Evolutionary conservation across 176 grass and related monocot genomes (phyloP).

Genomic region (Otatea glauca): DNA sequence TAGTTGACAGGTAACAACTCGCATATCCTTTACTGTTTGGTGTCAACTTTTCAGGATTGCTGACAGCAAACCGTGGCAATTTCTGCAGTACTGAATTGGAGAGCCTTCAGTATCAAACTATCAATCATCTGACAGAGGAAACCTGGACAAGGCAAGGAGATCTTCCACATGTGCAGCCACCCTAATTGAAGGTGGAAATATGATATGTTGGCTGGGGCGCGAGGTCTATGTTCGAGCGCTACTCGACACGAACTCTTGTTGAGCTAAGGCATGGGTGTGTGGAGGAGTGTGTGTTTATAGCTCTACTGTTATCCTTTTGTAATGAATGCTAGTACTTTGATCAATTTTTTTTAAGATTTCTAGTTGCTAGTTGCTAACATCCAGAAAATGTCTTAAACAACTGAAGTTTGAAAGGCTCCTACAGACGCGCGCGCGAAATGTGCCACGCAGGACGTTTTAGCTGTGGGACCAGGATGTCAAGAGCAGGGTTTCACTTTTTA

Average conservation of each 20-base stretch:
- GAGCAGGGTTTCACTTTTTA: too few relatives aligned
- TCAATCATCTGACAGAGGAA: not conserved
- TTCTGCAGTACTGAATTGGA: not conserved
- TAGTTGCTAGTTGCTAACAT: not conserved
- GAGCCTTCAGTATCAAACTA: not conserved
- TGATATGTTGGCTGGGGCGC: not conserved
- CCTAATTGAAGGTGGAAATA: not conserved
- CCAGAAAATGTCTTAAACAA: not conserved
- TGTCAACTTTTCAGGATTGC: not conserved
- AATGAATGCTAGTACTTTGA: too few relatives aligned
- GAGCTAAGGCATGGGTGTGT: too few relatives aligned
- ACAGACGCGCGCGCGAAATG: too few relatives aligned
- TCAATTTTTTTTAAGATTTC: too few relatives aligned
- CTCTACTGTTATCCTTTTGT: too few relatives aligned
- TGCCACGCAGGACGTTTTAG: too few relatives aligned
- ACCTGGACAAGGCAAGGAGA: not conserved
- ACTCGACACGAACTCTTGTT: too few relatives aligned
- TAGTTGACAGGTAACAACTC: not conserved
- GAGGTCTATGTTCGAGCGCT: too few relatives aligned
- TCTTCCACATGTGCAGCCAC: slow-evolving; percentile 21
- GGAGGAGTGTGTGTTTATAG: too few relatives aligned
- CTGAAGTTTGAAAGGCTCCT: not conserved
- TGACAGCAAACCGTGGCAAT: not conserved
- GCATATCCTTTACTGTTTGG: not conserved
- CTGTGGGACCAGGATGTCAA: too few relatives aligned